Evolutionary conservation across 2,329 filamentous ascomycete genomes (phyloP).

Genomic region (Monilinia polystroma): DNA sequence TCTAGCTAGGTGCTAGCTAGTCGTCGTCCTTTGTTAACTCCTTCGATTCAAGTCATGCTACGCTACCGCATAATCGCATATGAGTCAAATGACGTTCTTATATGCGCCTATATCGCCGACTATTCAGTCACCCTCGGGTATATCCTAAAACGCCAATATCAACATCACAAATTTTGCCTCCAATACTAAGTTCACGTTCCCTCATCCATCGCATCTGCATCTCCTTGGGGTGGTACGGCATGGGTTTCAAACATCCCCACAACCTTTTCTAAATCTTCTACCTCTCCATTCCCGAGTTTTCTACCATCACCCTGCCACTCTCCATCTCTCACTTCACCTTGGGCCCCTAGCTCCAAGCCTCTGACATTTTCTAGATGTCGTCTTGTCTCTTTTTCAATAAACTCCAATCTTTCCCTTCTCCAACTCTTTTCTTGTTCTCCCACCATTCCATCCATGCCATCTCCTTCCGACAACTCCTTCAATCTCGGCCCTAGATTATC

Average conservation of each 20-base stretch:
- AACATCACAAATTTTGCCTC: background rate
- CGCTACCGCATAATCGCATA: background rate
- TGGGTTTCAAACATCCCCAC: constrained; percentile 46
- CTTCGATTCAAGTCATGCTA: background rate
- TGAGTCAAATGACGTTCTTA: background rate
- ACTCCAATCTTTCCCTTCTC: constrained; percentile 71
- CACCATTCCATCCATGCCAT: constrained; percentile 42
- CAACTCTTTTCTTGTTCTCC: constrained; percentile 53
- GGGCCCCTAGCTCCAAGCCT: constrained; percentile 62
- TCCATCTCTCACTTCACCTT: constrained; percentile 63
- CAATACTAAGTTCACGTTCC: background rate
- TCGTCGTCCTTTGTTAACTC: background rate
- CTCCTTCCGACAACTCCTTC: constrained; percentile 43
- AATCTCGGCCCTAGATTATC: constrained; percentile 66
- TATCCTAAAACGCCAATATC: constrained; percentile 23
- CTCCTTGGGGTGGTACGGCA: constrained; percentile 15
- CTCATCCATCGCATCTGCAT: constrained; percentile 35
- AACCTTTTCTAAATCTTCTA: constrained; percentile 56
- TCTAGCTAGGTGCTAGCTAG: background rate
- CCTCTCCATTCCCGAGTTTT: constrained; percentile 52
- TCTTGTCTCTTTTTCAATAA: constrained; percentile 77
- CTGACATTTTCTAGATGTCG: constrained; percentile 71
- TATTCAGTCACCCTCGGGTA: constrained; percentile 11
- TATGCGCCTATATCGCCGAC: background rate
- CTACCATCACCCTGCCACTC: constrained; percentile 60